Percentiles rank a stretch among this genome's conserved stretches.
Conservation (phyloP, 441 rosid genomes). For the Raphanus hybrid region DNA sequence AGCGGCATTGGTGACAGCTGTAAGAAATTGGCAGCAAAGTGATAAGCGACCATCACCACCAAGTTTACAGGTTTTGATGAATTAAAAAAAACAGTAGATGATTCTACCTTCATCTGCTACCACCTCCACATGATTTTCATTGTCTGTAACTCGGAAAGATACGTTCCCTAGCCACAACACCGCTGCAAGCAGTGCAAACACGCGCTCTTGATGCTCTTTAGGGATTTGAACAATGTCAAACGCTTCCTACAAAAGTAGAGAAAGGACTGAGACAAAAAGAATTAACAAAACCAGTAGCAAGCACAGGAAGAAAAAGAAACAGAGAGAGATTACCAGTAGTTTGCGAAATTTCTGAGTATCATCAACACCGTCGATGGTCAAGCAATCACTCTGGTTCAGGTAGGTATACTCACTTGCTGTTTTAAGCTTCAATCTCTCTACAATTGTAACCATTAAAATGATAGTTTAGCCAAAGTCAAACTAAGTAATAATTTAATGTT, state of each 20-base stretch:
- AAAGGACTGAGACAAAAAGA: constrained; percentile 14
- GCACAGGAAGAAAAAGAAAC: constrained; percentile 16
- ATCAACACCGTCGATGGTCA: constrained; percentile 73
- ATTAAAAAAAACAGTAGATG: constrained; percentile 8
- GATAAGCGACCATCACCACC: constrained; percentile 32
- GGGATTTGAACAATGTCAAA: constrained; percentile 69
- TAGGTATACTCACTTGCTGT: constrained; percentile 77
- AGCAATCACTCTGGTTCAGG: constrained; percentile 88
- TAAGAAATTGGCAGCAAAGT: constrained; percentile 38
- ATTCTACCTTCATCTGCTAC: constrained; percentile 70
- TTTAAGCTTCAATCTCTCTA: constrained; percentile 85
- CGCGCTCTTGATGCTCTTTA: constrained; percentile 78
- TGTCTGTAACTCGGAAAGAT: constrained; percentile 73
- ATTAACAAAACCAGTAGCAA: not conserved
- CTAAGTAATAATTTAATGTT: not conserved
- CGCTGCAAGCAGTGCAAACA: constrained; percentile 82
- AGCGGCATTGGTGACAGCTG: constrained; percentile 79
- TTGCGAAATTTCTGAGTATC: constrained; percentile 71
- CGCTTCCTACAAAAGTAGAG: constrained; percentile 66
- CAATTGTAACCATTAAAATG: constrained; percentile 33
- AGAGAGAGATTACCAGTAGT: constrained; percentile 64
- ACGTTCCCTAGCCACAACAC: constrained; percentile 92
- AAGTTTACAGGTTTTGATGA: not conserved
- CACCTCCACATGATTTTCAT: constrained; percentile 87
- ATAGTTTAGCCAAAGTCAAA: constrained; percentile 10